phyloP scores from a whole-genome alignment of 1,139 yeast genomes.

The Blastobotrys petasosporus region DNA sequence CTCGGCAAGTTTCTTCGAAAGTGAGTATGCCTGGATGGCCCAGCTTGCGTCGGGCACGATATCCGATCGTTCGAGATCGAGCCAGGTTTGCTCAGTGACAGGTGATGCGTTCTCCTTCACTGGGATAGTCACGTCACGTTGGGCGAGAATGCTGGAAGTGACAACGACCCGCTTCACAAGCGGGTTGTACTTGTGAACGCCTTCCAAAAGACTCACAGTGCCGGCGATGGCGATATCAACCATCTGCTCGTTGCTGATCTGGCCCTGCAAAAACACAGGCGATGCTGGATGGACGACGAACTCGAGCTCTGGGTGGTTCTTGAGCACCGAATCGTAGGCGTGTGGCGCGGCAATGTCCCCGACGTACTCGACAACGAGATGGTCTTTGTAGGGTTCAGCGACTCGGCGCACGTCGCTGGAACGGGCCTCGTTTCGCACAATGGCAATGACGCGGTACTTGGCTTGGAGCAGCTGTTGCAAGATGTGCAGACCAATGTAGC shows the following conservation, averaged over 20 bases:
- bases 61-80: neutral
- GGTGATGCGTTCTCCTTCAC: slow-evolving; percentile 25
- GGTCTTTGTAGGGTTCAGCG: neutral
- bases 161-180: slow-evolving; percentile 46
- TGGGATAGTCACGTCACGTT: slow-evolving; percentile 20
- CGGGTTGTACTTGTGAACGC: slow-evolving; percentile 41
- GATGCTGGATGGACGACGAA: slow-evolving; percentile 57
- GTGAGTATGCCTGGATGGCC: slow-evolving; percentile 4
- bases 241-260: slow-evolving; percentile 37
- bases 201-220: slow-evolving; percentile 40
- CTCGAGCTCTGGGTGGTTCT: slow-evolving; percentile 44
- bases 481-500: slow-evolving; percentile 8
- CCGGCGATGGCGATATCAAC: slow-evolving; percentile 53
- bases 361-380: slow-evolving; percentile 42
- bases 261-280: slow-evolving; percentile 42
- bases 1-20: slow-evolving; percentile 12
- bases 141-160: slow-evolving; percentile 53
- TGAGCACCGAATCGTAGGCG: slow-evolving; percentile 50
- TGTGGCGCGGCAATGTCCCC: slow-evolving; percentile 42
- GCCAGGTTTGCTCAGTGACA: neutral
- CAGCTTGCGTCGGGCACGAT: no score
- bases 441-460: slow-evolving; percentile 8
- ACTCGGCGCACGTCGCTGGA: neutral
- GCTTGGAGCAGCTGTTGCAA: slow-evolving; percentile 6
- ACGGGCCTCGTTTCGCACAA: neutral